Base-by-base conservation (phyloP, 2,329 filamentous ascomycete species). In the Gyromitra esculenta region DNA sequence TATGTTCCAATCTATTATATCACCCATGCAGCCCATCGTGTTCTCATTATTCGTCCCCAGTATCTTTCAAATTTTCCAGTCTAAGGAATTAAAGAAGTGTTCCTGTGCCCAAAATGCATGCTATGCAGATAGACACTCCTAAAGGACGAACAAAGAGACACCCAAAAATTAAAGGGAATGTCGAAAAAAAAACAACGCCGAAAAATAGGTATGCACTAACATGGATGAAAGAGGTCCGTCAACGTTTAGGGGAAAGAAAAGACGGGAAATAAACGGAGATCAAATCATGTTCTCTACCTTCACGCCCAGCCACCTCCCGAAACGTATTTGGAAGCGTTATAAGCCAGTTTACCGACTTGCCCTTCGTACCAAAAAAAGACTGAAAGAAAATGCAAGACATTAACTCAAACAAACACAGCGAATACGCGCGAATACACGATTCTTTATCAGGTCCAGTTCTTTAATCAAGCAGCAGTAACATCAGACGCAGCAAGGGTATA, bases 401-500 rank as follows among this genome's bases (percentile, higher is more conserved):
- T 75, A 75, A 71, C 31, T 59, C 41, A 62, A 60, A 60, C 50
- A 77, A 48, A 70, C 43, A 48, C 64, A 21, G 41, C 69, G 18
- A 65, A 48, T 37, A 65, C 37, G 60, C 50, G 57, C 43, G 70
- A 70, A 48, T 54, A 65, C 50, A 54, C 57, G 15, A 57, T 54
- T 41, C 60, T 56, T 21, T 18, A n/a, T 31, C 43, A 64, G 57
- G 1, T 11, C 13, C 5, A n/a, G 9, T 37, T 62, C 63, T n/a
- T 11, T 69, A 25, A 52, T 77, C 57, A 75, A 18, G 75, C 75
- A 9, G 57, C 52, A 7, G 71, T 66, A 70, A 75, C 59, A 18
- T 57, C 64, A 18, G 71, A 68, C 11, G 50, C 31, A 11, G 39
- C 50, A 25, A 79, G 50, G 43, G 54, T 59, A 21, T 77, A 79